Base-by-base conservation (phyloP, 2,329 filamentous ascomycete genomes). In the Gaeumannomyces sp. region DNA sequence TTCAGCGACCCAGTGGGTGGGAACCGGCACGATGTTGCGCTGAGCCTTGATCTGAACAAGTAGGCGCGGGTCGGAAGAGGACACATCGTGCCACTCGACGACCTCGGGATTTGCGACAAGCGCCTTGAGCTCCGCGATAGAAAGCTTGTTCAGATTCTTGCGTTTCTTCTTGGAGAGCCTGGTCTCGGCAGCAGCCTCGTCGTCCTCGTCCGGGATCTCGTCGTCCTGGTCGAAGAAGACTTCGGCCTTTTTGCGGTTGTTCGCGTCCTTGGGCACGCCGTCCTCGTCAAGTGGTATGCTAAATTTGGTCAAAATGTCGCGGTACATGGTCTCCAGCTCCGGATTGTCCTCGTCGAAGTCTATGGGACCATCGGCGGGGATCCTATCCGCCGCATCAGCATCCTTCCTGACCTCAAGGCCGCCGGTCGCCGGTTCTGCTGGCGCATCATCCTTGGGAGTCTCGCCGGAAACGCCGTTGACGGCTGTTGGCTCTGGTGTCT, bases 41-140 rank as follows among this genome's bases (percentile, higher is more conserved):
- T 96, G 91, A 3, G 92, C 90, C 77, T 98, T 99, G 80, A 99
- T 93, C 73, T 96, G 91, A 31, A 98, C 92, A 14, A 99, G 85
- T 59, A 98, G 81, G 65, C 89, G 86, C 19, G 95, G 95, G 74
- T 99, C 93, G 31, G 91, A 87, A 0, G 95, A 93, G 22, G 92
- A 96, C 16, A 92, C 91, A 74, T 99, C 95, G 64, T 96, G 95
- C 95, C 95, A 98, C 73, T 99, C 95, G 7, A 99, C 94, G 13
- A 97, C 87, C 76, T 99, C 95, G 2, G 95, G 95, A 70, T 93
- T 94, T 71, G 84, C 85, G 66, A 97, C 95, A 64, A 97, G 80
- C 7, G 94, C 92, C 78, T 99, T 99, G 68, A 99, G 85, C 77
- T 98, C 93, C 61, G 95, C 95, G 66, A 99, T 75, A 8, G 94